Evolutionary conservation across 1,139 yeast species (phyloP), one percentile per base, ranked within the genome.

Genomic region (Suhomyces maxii): DNA sequence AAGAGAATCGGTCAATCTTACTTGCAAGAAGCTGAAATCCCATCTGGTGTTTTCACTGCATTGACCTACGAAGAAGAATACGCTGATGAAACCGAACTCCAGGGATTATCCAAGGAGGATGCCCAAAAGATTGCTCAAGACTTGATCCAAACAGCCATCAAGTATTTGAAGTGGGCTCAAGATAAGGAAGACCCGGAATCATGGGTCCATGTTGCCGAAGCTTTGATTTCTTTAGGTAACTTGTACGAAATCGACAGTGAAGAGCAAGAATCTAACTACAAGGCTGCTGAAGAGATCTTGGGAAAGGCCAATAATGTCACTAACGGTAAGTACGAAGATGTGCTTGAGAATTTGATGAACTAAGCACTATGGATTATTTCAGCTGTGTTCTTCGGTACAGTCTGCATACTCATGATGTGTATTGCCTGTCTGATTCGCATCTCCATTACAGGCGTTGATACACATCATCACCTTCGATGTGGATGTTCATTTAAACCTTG

Each of bases 201-300:
- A 8, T 86, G 93, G 86, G 96, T 84, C 7, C 79, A 80, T 54
- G 71, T 86, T 38, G 97, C 97, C 2, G 98, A 93, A 63, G 91
- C 95, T 1, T 75, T 82, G 60, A 87, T 91, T 34, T 80, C 86
- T 11, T 69, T 88, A 55, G 97, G 91, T 8, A 90, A 90, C 59
- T 62, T 89, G 48, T 73, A 78, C 53, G 86, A 83, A 9, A 68
- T 80, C 37, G 90, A 85, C 34, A 76, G 86, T 44, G 67, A 69
- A 34, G 84, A 83, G 40, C 96, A 89, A 65, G 86, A 83, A 50
- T 57, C 71, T 11, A 67, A 77, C 45, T 90, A 90, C 61, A 61
- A 68, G 26, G 76, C 79, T 47, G 98, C 97, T 0, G 91, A 85
- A 59, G 67, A 69, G 50, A 72, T 78, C 26, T 68, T 86, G 55